Conservation (phyloP, 129 eudicot species). For the Calendula officinalis region DNA sequence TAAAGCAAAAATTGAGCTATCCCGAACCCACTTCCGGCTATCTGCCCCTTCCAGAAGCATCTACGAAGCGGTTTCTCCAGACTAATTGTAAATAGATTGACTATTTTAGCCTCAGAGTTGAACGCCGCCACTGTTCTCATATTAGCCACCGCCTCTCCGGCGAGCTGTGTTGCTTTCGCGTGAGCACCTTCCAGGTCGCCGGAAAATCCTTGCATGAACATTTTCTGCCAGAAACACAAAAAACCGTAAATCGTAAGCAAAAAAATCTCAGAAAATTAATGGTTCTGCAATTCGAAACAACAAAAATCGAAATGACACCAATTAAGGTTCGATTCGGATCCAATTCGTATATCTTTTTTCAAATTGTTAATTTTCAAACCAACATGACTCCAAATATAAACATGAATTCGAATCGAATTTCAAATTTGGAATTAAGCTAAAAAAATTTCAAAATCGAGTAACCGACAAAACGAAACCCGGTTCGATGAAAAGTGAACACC, state of each 20-base stretch:
- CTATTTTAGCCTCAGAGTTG: conserved; percentile 76
- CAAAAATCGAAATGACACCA: no score
- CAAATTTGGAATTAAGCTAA: not conserved
- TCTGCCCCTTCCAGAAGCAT: conserved; percentile 95
- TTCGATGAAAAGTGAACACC: no score
- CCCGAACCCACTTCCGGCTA: conserved; percentile 90
- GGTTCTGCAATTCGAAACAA: no score
- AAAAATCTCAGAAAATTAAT: not conserved
- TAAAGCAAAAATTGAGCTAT: conserved; percentile 82
- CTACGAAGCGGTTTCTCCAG: conserved; percentile 68
- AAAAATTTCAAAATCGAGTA: no score
- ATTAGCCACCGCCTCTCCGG: conserved; percentile 91
- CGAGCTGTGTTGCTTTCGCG: conserved; percentile 87
- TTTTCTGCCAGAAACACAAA: conserved; percentile 51
- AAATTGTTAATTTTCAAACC: no score
- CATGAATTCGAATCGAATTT: not conserved
- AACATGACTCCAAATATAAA: not conserved
- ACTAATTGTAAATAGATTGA: conserved; percentile 56
- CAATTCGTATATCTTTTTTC: no score
- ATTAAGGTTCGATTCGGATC: no score
- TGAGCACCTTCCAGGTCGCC: conserved; percentile 93
- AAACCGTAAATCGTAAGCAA: conserved; percentile 1
- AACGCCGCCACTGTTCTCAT: conserved; percentile 93
- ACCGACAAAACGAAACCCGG: no score
- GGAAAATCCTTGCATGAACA: conserved; percentile 97